Base-by-base conservation (phyloP, 495 filamentous ascomycete genomes). In the Neurospora africana region DNA sequence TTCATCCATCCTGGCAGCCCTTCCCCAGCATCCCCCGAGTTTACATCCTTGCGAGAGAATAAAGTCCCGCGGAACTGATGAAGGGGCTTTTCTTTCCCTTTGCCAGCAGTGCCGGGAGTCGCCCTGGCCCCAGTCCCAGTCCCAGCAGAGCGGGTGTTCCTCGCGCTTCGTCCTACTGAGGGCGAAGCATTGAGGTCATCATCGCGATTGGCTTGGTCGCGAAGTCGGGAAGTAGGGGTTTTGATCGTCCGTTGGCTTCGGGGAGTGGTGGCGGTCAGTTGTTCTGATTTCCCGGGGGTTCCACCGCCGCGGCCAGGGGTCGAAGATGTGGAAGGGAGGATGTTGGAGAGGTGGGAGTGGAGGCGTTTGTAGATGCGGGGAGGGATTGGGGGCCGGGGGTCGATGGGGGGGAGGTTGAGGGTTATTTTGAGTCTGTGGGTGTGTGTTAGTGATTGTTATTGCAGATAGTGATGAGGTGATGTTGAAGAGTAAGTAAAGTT, bases 361-460 rank as follows among this genome's bases (percentile, higher is more conserved):
- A 99, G 86, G 76, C 91, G 92, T 76, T 91, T 91, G 82, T 98
- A 99, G 37, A 91, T 85, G 75, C 88, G 88, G 11, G 93, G 94
- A 43, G 90, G 90, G 74, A 93, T 92, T 19, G 95, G 96, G 7
- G 95, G 93, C 21, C 88, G 89, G 15, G 92, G 89, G 70, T 91
- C 86, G 44, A 97, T 90, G 3, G 89, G 87, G 8, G 95, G 95
- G 40, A 99, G 90, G 79, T 93, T 90, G 74, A 99, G 87, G n/a
- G 86, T 78, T 75, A 90, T 91, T 76, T 93, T 94, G 68, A 98
- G 86, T 72, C 94, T 95, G 53, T 19, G 17, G 67, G 21, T 40
- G 8, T 13, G 35, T 38, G 69, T 72, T 47, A 70, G 71, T 70
- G 23, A 37, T 61, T 39, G 39, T 17, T 37, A 37, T 10, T 37